phyloP scores from a whole-genome alignment of 345 rosid species.

The Populus nigra region DNA sequence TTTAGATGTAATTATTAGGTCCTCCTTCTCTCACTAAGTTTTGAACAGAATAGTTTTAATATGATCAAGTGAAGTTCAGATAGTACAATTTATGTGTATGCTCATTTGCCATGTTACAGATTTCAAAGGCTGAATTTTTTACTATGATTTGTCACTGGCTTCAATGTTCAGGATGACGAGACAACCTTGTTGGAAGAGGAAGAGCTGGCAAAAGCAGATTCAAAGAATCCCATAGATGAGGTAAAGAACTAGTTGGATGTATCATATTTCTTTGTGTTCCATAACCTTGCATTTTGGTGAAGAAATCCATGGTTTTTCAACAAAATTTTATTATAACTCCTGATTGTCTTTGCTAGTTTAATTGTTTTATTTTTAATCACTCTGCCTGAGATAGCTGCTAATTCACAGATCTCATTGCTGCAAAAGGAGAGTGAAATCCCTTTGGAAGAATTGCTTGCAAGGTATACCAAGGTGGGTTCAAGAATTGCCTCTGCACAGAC shows the following conservation, averaged over 20 bases:
- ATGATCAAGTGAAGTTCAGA: neutral
- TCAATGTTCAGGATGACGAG: slow-evolving; percentile 76
- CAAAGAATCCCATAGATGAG: slow-evolving; percentile 65
- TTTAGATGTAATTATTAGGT: neutral
- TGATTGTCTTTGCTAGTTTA: neutral
- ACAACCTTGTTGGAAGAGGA: slow-evolving; percentile 85
- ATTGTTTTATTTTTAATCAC: slow-evolving; percentile 14
- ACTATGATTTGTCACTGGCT: slow-evolving; percentile 16
- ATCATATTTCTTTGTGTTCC: slow-evolving; percentile 15
- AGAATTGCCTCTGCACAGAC: slow-evolving; percentile 23
- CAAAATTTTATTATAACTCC: neutral
- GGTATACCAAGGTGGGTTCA: slow-evolving; percentile 90
- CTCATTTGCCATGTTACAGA: neutral
- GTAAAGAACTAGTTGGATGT: slow-evolving; percentile 34
- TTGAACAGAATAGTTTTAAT: neutral
- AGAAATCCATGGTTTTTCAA: slow-evolving; percentile 1
- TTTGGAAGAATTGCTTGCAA: slow-evolving; percentile 79
- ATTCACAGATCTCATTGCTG: slow-evolving; percentile 69
- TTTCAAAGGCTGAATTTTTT: neutral
- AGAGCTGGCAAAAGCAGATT: slow-evolving; percentile 74
- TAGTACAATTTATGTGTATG: slow-evolving; percentile 5
- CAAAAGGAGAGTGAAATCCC: slow-evolving; percentile 92
- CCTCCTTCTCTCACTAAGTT: neutral
- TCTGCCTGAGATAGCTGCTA: slow-evolving; percentile 20
- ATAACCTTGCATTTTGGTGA: slow-evolving; percentile 10